Conservation (phyloP, 2,329 filamentous ascomycete species). For the Hymenoscyphus infarciens region DNA sequence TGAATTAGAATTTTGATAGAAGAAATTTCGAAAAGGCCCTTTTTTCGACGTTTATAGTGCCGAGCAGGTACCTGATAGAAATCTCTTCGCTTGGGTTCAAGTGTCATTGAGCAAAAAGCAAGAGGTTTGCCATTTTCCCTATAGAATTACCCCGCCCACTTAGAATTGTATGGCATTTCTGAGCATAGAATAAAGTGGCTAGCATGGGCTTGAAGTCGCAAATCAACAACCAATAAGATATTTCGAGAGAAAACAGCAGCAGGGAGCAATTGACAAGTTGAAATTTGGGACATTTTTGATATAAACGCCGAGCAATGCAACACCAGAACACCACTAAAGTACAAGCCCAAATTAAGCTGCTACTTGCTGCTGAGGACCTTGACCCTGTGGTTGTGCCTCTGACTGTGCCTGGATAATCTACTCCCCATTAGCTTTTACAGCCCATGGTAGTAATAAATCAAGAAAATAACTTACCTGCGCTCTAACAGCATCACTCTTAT, state of each 20-base stretch:
- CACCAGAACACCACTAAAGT: slow-evolving; percentile 17
- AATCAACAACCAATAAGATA: not conserved
- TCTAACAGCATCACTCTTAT: slow-evolving; percentile 62
- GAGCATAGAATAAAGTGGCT: not conserved
- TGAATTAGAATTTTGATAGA: too few relatives aligned
- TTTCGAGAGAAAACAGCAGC: not conserved
- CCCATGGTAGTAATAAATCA: not conserved
- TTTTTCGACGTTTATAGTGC: too few relatives aligned
- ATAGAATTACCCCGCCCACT: too few relatives aligned
- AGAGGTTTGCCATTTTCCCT: too few relatives aligned
- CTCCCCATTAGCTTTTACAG: slow-evolving; percentile 7
- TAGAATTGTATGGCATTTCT: too few relatives aligned
- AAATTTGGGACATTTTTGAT: slow-evolving; percentile 3
- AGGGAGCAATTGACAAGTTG: not conserved
- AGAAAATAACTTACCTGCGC: slow-evolving; percentile 51
- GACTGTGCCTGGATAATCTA: slow-evolving; percentile 44
- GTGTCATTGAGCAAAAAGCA: too few relatives aligned
- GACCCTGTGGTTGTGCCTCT: slow-evolving; percentile 37
- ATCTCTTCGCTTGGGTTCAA: too few relatives aligned
- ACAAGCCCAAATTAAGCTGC: slow-evolving; percentile 20
- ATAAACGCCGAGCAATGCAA: slow-evolving; percentile 27
- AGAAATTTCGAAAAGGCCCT: too few relatives aligned
- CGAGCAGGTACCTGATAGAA: too few relatives aligned
- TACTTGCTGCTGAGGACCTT: slow-evolving; percentile 22
- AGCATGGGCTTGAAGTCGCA: not conserved